Conservation (phyloP, 768 basidiomycete species). For the Agaricus blazei region DNA sequence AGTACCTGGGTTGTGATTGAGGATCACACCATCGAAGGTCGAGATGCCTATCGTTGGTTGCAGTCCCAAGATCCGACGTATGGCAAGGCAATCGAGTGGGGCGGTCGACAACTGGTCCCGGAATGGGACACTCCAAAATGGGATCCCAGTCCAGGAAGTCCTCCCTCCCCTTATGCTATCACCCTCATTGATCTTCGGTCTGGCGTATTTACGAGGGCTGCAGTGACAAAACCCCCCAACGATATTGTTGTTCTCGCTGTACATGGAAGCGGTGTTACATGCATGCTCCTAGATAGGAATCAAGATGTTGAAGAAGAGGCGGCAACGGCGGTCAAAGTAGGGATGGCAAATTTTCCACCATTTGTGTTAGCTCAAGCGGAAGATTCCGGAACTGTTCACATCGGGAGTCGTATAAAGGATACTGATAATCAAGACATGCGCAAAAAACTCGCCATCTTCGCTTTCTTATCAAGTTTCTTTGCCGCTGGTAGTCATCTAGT, state of each 20-base stretch:
- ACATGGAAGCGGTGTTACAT: conserved; percentile 17
- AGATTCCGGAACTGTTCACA: background rate
- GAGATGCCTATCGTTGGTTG: background rate
- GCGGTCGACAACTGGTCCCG: conserved; percentile 6
- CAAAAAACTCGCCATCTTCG: no score
- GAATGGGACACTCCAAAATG: background rate
- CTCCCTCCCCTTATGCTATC: background rate
- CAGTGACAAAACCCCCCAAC: conserved; percentile 8
- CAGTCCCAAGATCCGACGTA: conserved; percentile 11
- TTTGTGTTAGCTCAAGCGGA: conserved; percentile 13
- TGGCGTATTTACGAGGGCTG: conserved; percentile 4
- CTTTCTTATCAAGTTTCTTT: no score
- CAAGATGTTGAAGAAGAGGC: background rate
- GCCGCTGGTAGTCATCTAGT: no score
- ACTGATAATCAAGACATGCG: no score
- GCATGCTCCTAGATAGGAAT: conserved; percentile 17
- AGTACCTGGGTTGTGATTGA: conserved; percentile 11
- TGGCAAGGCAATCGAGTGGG: conserved; percentile 9
- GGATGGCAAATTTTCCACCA: conserved; percentile 18
- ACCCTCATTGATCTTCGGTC: conserved; percentile 8
- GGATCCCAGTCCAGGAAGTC: background rate
- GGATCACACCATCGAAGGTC: conserved; percentile 3
- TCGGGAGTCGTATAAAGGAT: background rate
- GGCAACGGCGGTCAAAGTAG: conserved; percentile 11
- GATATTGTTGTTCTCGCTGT: conserved; percentile 13